Percentiles rank a stretch among this genome's conserved stretches.
These are phyloP conservation scores for Salpingoeca rosetta DNA, from an alignment of 78 protist species.

Conservation along the genomic window DNA sequence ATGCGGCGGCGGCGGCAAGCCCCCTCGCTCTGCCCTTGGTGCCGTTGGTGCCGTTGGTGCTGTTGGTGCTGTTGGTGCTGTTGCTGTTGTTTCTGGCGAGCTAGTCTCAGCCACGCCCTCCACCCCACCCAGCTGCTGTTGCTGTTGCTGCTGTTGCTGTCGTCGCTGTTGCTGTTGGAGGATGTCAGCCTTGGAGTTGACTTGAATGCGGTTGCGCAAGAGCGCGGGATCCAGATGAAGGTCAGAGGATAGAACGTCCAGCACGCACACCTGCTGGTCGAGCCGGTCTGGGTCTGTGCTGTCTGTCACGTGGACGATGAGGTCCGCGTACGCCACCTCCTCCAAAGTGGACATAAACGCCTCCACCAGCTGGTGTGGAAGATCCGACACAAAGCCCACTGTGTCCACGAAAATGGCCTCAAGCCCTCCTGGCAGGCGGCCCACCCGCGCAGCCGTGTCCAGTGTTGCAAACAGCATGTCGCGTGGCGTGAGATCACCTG, in stretches of 20 bases:
- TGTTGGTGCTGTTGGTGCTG: too few species aligned
- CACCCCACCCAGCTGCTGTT: too few species aligned
- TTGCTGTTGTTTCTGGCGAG: too few species aligned
- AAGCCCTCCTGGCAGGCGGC: not conserved
- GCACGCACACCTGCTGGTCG: not conserved
- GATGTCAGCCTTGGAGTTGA: too few species aligned
- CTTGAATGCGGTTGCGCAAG: too few species aligned
- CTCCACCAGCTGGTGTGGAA: not conserved
- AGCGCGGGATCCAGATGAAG: too few species aligned
- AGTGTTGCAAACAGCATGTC: not conserved
- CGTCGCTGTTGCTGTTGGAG: too few species aligned
- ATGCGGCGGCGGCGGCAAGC: too few species aligned
- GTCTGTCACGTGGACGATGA: not conserved
- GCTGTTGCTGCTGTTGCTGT: too few species aligned
- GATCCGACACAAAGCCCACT: not conserved
- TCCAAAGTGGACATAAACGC: not conserved
- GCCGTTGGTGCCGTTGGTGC: too few species aligned
- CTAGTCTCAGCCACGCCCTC: too few species aligned
- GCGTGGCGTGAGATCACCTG: not conserved
- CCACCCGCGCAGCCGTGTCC: not conserved
- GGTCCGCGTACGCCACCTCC: not conserved
- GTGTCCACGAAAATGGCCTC: not conserved
- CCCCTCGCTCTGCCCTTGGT: too few species aligned
- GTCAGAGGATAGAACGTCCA: not conserved
- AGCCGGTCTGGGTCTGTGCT: not conserved